Conservation (phyloP, 106 monocot genomes). For the Ottelia alismoides region DNA sequence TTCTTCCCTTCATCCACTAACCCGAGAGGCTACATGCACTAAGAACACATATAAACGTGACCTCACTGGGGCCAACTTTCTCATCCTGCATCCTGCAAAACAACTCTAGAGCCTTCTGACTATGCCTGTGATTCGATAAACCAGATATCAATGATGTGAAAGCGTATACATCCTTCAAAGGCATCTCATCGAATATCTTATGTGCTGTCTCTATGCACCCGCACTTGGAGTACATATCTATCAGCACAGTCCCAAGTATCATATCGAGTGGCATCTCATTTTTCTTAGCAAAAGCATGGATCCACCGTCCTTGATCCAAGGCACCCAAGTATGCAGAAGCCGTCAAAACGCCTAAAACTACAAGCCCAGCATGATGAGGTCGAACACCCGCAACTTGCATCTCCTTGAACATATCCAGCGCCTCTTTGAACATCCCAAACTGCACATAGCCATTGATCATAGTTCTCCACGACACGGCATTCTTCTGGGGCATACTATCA, state of each 20-base stretch:
- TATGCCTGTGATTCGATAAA: conserved; percentile 48
- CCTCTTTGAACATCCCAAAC: conserved; percentile 15
- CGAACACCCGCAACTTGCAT: conserved; percentile 10
- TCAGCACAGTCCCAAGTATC: conserved; percentile 20
- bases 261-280: conserved; percentile 19
- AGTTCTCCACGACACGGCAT: conserved; percentile 20
- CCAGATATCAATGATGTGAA: conserved; percentile 80
- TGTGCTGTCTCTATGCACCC: conserved; percentile 19
- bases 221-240: conserved; percentile 27
- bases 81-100: conserved; percentile 51
- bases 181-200: conserved; percentile 44
- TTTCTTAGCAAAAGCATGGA: conserved; percentile 12
- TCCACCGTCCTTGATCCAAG: conserved; percentile 22
- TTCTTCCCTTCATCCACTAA: conserved; percentile 36
- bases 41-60: conserved; percentile 68
- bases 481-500: conserved; percentile 18
- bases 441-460: conserved; percentile 14
- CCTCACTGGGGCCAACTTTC: conserved; percentile 53
- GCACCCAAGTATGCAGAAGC: conserved; percentile 23
- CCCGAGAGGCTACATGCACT: conserved; percentile 58
- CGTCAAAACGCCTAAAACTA: conserved; percentile 13
- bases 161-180: conserved; percentile 61
- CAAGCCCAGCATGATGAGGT: conserved; percentile 22
- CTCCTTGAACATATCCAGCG: conserved; percentile 14
- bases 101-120: conserved; percentile 38